These are phyloP conservation scores for Acanthamoeba rhysodes DNA, from an alignment of 208 protist species.

Conservation along the genomic window DNA sequence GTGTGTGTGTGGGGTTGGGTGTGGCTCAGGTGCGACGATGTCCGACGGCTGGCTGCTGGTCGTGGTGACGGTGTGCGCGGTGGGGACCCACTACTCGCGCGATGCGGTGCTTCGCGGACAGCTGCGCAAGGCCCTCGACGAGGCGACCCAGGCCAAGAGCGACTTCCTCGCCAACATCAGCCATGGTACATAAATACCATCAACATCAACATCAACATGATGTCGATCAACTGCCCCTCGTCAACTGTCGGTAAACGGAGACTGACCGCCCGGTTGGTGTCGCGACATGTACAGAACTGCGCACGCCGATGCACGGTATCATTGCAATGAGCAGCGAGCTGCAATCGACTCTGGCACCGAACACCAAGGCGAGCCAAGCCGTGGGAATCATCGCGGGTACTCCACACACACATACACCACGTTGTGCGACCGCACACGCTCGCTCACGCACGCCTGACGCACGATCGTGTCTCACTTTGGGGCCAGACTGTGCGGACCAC, in stretches of 20 bases:
- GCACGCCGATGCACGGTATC: slow-evolving; percentile 71
- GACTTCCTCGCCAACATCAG: slow-evolving; percentile 73
- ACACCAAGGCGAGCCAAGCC: background rate
- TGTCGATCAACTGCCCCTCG: background rate
- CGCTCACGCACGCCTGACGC: background rate
- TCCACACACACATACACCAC: background rate
- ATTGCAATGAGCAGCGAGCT: slow-evolving; percentile 59
- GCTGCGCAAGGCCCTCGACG: background rate
- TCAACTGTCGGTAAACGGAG: background rate
- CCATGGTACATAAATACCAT: background rate
- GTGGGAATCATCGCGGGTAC: slow-evolving; percentile 5
- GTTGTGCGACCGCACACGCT: background rate
- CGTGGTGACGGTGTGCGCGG: background rate
- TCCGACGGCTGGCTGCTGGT: slow-evolving; percentile 23
- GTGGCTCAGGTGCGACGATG: background rate
- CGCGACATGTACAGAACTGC: background rate
- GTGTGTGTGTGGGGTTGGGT: background rate
- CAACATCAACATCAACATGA: background rate
- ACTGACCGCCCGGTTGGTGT: background rate
- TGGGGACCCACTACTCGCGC: background rate
- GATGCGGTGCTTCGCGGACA: background rate
- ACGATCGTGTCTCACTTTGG: background rate
- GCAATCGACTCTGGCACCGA: background rate
- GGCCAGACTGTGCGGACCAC: slow-evolving; percentile 63
- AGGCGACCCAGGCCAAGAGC: background rate